Evolutionary conservation across 1,139 yeast genomes (phyloP), one percentile per base, ranked within the genome.

Genomic region (Kodamaea ohmeri): DNA sequence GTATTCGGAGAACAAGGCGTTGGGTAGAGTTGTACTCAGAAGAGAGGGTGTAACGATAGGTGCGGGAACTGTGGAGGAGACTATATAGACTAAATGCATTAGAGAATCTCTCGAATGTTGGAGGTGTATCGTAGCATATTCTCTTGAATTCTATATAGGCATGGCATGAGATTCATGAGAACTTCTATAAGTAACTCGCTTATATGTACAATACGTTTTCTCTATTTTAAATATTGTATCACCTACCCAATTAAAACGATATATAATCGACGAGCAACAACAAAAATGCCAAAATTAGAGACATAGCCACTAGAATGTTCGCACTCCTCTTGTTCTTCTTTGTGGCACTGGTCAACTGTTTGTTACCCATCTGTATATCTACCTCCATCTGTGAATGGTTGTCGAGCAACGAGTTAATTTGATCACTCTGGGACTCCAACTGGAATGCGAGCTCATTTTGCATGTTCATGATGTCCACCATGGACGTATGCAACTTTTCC

Each of bases 11-110:
- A 80, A 80, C 54, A 73, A 72, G 49, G 77, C 77, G 28, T 64
- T 92, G 34, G 96, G 97, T 2, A 73, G 96, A 51, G 68, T 92
- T 17, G 92, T 94, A 6, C 61, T 92, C 32, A 79, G 98, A 54
- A 79, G 83, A 51, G 96, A 87, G 50, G 97, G 97, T 2, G 56
- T 69, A 20, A 88, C 97, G 0, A 75, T 92, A 35, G 97, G 95
- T 7, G 96, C 97, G 0, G 97, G 97, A 20, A 71, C 69, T 2
- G 80, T 82, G 3, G 46, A 48, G 13, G 49, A 42, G 12, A 14
- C 17, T 16, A 27, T 16, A 16, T 25, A 25, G 28, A n/a, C n/a
- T n/a, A n/a, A n/a, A n/a, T n/a, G n/a, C n/a, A n/a, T n/a, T n/a
- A n/a, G n/a, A n/a, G n/a, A n/a, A n/a, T n/a, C n/a, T n/a, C n/a